Base-by-base conservation (phyloP, 805 yeast species). In the Danielia oregonensis region DNA sequence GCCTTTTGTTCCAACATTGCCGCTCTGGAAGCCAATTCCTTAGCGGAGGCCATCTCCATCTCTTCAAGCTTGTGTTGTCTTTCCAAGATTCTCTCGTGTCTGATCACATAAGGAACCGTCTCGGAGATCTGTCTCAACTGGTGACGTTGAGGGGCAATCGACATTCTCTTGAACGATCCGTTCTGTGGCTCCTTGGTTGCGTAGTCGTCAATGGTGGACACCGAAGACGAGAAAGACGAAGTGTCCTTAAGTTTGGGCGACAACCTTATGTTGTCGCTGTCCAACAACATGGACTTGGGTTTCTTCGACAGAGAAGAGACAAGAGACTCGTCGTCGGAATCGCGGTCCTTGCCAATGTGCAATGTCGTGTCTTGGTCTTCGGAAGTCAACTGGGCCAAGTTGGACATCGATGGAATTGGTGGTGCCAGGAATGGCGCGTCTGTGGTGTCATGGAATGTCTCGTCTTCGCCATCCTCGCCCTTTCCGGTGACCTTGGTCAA, bases 11-110 rank as follows among this genome's bases (percentile, higher is more conserved):
- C 93, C 47, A 85, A 68, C 37, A 80, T 78, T 13, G 82, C 80
- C n/a, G 89, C 91, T 45, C 89, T 69, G 40, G 68, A 67, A 18
- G 86, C 78, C 49, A 85, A 65, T 49, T 83, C 91, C 51, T 72
- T 72, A 0, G 91, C 93, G 35, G 85, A 76, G 43, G 80, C 82
- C 51, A 81, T 80, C 55, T 85, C 94, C 61, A 85, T 61, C 48
- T 84, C 87, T 54, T 84, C 89, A 32, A 85, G 63, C 60, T 81
- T 84, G 38, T 79, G 86, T 52, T 85, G 89, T 57, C 85, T 79
- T 33, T 82, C 81, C 44, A 78, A 61, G 37, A 84, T 73, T 37
- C 82, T 73, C 57, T 85, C 91, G 56, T 84, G 91, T 54, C 86
- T 74, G 42, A 85, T 63, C 22, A 83, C 82, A 48, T 85, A 85